These are phyloP conservation scores for Capronia coronata DNA, from an alignment of 2,329 filamentous ascomycete genomes.

Conservation along the genomic window DNA sequence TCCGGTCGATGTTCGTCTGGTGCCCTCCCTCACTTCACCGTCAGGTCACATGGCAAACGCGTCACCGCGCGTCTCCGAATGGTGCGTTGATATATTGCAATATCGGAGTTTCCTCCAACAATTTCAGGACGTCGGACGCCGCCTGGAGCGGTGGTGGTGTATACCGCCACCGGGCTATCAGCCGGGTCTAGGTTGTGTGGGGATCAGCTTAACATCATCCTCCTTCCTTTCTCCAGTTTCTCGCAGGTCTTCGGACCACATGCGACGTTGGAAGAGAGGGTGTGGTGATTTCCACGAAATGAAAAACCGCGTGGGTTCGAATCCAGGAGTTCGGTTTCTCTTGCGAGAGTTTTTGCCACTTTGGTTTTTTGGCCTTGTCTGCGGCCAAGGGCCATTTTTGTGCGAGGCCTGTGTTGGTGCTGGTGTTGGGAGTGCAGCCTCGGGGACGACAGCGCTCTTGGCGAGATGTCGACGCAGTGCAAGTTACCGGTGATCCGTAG, in stretches of 20 bases:
- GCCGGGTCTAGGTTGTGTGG: neutral
- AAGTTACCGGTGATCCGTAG: too few relatives aligned
- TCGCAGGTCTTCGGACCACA: neutral
- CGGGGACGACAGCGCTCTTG: too few relatives aligned
- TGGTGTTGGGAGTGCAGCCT: too few relatives aligned
- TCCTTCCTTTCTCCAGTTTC: neutral
- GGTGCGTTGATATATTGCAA: neutral
- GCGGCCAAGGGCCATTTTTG: neutral
- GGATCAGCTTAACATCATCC: neutral
- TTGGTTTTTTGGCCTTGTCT: neutral
- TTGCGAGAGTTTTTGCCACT: neutral
- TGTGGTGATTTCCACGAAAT: neutral
- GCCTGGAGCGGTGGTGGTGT: neutral
- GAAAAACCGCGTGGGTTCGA: neutral
- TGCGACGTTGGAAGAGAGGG: constrained; percentile 2
- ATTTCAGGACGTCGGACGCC: neutral
- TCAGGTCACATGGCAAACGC: neutral
- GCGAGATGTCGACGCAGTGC: too few relatives aligned
- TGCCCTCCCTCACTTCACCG: neutral
- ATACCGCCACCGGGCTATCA: neutral
- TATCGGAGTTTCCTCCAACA: neutral
- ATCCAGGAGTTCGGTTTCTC: neutral
- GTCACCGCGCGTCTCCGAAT: neutral
- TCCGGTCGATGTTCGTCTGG: too few relatives aligned
- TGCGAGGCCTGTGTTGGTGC: neutral